Conservation (phyloP, 2,329 filamentous ascomycete species). For the Aspergillus fumigatiaffinis region DNA sequence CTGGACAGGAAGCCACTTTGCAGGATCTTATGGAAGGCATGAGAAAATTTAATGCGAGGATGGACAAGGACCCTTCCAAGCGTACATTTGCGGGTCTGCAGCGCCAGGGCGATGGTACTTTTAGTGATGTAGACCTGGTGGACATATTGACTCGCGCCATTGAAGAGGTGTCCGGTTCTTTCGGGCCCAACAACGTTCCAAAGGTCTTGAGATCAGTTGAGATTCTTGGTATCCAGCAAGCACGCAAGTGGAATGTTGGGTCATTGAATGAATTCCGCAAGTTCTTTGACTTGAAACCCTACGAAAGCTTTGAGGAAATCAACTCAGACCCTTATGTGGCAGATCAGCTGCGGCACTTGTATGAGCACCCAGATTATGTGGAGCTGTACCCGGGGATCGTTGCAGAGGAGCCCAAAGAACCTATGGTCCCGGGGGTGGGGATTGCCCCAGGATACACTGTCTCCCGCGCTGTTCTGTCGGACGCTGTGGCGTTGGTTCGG, state of each 20-base stretch:
- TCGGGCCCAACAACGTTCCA: constrained; percentile 71
- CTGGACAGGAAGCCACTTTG: constrained; percentile 53
- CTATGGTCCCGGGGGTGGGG: constrained; percentile 70
- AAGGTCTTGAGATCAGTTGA: constrained; percentile 70
- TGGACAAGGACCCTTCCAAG: constrained; percentile 64
- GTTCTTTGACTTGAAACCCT: constrained; percentile 72
- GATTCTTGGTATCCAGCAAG: constrained; percentile 74
- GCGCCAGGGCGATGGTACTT: constrained; percentile 63
- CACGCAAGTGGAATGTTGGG: constrained; percentile 71
- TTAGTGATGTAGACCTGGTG: constrained; percentile 72
- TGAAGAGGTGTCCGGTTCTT: constrained; percentile 62
- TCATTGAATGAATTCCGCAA: constrained; percentile 81
- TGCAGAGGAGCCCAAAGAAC: constrained; percentile 68
- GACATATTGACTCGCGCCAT: constrained; percentile 64
- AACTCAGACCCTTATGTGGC: constrained; percentile 71
- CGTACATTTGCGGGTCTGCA: constrained; percentile 65
- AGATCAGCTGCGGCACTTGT: constrained; percentile 59
- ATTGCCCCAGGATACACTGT: constrained; percentile 74
- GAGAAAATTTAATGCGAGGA: constrained; percentile 56
- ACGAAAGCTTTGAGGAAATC: constrained; percentile 78
- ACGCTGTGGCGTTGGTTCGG: constrained; percentile 71
- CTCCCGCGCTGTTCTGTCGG: constrained; percentile 70
- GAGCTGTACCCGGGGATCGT: constrained; percentile 78
- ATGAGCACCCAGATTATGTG: constrained; percentile 71
- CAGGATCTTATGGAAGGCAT: constrained; percentile 61